Evolutionary conservation across 2,329 filamentous ascomycete species (phyloP).

Genomic region (Arthrobotrys pseudoclavata): DNA sequence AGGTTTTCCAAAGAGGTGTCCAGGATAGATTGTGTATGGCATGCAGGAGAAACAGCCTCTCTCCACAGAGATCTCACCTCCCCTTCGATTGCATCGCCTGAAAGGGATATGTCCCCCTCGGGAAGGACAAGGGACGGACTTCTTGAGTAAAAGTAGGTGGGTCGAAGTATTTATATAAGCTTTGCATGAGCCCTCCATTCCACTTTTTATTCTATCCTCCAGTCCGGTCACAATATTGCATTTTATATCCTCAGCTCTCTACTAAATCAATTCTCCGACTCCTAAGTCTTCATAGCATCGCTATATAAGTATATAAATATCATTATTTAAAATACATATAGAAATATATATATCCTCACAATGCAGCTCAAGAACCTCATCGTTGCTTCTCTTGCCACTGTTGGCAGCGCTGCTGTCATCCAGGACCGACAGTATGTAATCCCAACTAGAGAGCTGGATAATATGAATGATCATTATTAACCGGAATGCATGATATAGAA

Average conservation of each 20-base stretch:
- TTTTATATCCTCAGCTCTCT: no score
- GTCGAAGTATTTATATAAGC: conserved; percentile 14
- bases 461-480: conserved; percentile 2
- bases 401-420: conserved; percentile 40
- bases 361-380: conserved; percentile 58
- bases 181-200: not conserved
- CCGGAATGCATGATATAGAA: not conserved
- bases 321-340: no score
- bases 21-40: not conserved
- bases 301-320: no score
- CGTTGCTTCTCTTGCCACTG: conserved; percentile 42
- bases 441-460: no score
- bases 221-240: not conserved
- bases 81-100: conserved; percentile 12
- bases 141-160: not conserved
- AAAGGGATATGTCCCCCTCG: not conserved
- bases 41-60: not conserved
- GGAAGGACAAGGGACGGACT: not conserved
- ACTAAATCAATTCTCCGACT: not conserved
- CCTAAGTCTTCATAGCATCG: not conserved
- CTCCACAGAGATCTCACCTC: not conserved
- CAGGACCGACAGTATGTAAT: conserved; percentile 48
- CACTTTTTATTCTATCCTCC: not conserved
- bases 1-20: not conserved
- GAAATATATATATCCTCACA: conserved; percentile 8